Percentiles rank a stretch among this genome's conserved stretches.
Evolutionary conservation across 352 stramenopile species (phyloP).

Genomic region (Elongisporangium anandrum): DNA sequence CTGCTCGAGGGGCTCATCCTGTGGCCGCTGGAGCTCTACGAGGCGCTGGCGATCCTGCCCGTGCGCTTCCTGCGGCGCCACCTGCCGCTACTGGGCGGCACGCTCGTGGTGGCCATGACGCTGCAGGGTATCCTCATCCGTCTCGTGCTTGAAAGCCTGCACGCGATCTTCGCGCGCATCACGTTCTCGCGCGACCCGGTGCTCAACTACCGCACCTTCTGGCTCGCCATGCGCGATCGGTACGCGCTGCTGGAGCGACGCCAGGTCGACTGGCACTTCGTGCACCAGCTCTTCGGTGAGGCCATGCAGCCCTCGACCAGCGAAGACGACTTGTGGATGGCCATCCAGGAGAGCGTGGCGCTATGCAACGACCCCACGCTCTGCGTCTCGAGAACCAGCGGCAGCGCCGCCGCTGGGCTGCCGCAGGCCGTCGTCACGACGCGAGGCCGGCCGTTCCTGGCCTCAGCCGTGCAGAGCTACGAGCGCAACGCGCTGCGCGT

Average conservation of each 20-base stretch:
- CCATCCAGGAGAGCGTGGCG: constrained; percentile 66
- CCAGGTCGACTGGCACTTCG: constrained; percentile 58
- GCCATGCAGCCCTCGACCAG: constrained; percentile 50
- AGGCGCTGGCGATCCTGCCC: constrained; percentile 67
- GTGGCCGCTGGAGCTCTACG: constrained; percentile 68
- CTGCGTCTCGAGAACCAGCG: constrained; percentile 26
- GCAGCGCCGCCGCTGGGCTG: background rate
- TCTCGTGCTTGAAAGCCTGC: constrained; percentile 56
- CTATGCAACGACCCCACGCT: constrained; percentile 70
- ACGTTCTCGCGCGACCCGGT: constrained; percentile 60
- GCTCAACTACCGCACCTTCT: constrained; percentile 74
- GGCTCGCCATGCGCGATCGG: constrained; percentile 55
- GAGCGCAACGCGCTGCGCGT: constrained; percentile 32
- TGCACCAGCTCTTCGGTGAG: constrained; percentile 71
- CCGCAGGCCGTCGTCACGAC: constrained; percentile 17
- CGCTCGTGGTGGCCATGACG: constrained; percentile 75
- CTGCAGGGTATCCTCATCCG: constrained; percentile 70
- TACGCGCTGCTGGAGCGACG: constrained; percentile 55
- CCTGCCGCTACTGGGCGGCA: constrained; percentile 64
- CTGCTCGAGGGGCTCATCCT: constrained; percentile 56
- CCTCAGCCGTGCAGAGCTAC: constrained; percentile 21
- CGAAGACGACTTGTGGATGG: constrained; percentile 80
- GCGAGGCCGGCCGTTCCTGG: constrained; percentile 27
- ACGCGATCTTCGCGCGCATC: constrained; percentile 62
- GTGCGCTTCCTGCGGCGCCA: constrained; percentile 72